Evolutionary conservation across 129 eudicot species (phyloP).

Genomic region (Flaveria linearis): DNA sequence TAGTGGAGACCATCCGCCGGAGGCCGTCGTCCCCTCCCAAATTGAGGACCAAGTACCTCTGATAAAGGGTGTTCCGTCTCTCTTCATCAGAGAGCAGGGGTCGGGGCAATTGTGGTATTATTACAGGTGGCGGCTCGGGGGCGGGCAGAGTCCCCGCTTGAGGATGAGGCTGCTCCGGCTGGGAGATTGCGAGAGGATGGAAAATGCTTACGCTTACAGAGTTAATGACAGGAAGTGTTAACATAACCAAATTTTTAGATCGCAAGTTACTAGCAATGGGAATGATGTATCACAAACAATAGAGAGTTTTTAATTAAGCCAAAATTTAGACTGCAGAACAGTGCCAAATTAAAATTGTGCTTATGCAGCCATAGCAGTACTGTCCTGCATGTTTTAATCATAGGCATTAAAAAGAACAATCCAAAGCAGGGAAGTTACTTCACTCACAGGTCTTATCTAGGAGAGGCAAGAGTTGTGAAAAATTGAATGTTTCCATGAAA

Average conservation of each 20-base stretch:
- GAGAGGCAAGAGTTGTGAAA: neutral
- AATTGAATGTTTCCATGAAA: neutral
- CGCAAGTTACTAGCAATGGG: neutral
- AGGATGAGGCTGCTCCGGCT: neutral
- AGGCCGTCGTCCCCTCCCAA: too few relatives aligned
- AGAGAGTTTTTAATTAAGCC: constrained; percentile 5
- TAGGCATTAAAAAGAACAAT: constrained; percentile 6
- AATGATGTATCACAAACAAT: constrained; percentile 5
- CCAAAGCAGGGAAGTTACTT: constrained; percentile 16
- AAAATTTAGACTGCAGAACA: constrained; percentile 8
- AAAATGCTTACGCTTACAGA: neutral
- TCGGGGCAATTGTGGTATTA: too few relatives aligned
- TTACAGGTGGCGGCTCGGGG: too few relatives aligned
- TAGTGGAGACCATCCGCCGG: too few relatives aligned
- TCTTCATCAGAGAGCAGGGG: too few relatives aligned
- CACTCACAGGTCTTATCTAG: constrained; percentile 9
- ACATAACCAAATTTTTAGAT: constrained; percentile 1
- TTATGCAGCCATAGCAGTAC: constrained; percentile 18
- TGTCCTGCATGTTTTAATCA: constrained; percentile 9
- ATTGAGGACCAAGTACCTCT: too few relatives aligned
- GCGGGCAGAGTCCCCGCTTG: too few relatives aligned
- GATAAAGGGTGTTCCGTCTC: too few relatives aligned
- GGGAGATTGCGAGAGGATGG: neutral
- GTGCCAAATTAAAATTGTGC: neutral
- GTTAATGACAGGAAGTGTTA: neutral